Evolutionary conservation across 306 rosid species (phyloP).

Genomic region (Fragaria vesca): DNA sequence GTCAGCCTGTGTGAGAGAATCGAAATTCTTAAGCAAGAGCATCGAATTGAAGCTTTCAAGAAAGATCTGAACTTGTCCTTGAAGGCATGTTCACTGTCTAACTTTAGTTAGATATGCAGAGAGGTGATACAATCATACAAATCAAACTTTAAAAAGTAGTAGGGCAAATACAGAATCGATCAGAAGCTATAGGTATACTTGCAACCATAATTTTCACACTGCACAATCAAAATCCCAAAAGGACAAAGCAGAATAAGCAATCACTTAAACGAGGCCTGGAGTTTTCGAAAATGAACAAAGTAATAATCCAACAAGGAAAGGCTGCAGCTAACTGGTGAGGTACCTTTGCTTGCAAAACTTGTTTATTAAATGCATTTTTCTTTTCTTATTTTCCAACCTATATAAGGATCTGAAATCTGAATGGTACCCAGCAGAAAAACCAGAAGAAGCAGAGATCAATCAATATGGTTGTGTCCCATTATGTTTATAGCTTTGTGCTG

Average conservation of each 20-base stretch:
- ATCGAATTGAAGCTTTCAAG: conserved; percentile 28
- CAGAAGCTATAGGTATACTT: conserved; percentile 6
- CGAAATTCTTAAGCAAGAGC: conserved; percentile 4
- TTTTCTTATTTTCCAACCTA: not conserved
- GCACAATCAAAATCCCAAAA: conserved; percentile 22
- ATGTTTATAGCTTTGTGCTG: conserved; percentile 1
- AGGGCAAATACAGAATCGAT: conserved; percentile 6
- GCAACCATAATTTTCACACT: conserved; percentile 12
- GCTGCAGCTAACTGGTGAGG: conserved; percentile 32
- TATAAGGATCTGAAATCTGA: not conserved
- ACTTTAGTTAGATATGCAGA: conserved; percentile 23
- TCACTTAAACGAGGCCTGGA: conserved; percentile 37
- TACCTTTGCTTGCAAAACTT: conserved; percentile 39
- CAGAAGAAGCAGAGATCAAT: conserved; percentile 10
- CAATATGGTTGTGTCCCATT: not conserved
- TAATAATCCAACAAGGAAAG: conserved; percentile 42
- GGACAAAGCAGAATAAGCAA: conserved; percentile 38
- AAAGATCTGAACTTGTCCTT: conserved; percentile 32
- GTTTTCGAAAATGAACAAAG: conserved; percentile 51
- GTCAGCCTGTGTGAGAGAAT: not conserved
- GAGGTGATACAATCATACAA: conserved; percentile 6
- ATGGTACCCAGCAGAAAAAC: not conserved
- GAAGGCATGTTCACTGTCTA: conserved; percentile 10
- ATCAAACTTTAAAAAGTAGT: conserved; percentile 3
- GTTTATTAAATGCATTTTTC: conserved; percentile 7